A percentile compares a stretch with the other conserved stretches of the same genome.
phyloP scores from a whole-genome alignment of 192 early-diverging fungal species.

The Podila epicladia region DNA sequence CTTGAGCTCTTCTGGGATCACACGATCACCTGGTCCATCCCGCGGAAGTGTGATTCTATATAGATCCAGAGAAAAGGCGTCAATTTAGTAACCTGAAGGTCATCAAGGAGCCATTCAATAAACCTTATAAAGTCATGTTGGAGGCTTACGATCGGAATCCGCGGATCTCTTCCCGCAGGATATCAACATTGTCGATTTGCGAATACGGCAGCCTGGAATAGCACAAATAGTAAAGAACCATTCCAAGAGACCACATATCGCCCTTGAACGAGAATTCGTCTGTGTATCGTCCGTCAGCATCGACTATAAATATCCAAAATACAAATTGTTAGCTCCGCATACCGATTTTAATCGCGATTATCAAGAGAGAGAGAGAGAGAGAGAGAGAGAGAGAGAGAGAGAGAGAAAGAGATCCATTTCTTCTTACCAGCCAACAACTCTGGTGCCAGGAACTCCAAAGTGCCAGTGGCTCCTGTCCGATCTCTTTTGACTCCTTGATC shows the following conservation, averaged over 20 bases:
- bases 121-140: not conserved
- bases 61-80: not conserved
- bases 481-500: slow-evolving; percentile 71
- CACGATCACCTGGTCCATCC: slow-evolving; percentile 19
- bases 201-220: slow-evolving; percentile 85
- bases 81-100: not conserved
- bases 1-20: slow-evolving; percentile 68
- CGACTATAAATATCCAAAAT: slow-evolving; percentile 41
- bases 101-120: too few relatives aligned
- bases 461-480: slow-evolving; percentile 96
- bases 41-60: slow-evolving; percentile 25
- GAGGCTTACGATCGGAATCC: slow-evolving; percentile 59
- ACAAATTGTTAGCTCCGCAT: not conserved
- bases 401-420: too few relatives aligned
- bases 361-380: not conserved
- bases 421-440: slow-evolving; percentile 64
- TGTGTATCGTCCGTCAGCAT: slow-evolving; percentile 71
- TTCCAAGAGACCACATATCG: slow-evolving; percentile 96
- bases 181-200: slow-evolving; percentile 91
- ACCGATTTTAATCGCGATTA: too few relatives aligned
- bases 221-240: slow-evolving; percentile 93
- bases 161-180: slow-evolving; percentile 82
- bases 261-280: slow-evolving; percentile 86
- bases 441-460: slow-evolving; percentile 95
- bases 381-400: not conserved